Evolutionary conservation across 306 rosid genomes (phyloP), one percentile per base, ranked within the genome.

Genomic region (Abrus precatorius): DNA sequence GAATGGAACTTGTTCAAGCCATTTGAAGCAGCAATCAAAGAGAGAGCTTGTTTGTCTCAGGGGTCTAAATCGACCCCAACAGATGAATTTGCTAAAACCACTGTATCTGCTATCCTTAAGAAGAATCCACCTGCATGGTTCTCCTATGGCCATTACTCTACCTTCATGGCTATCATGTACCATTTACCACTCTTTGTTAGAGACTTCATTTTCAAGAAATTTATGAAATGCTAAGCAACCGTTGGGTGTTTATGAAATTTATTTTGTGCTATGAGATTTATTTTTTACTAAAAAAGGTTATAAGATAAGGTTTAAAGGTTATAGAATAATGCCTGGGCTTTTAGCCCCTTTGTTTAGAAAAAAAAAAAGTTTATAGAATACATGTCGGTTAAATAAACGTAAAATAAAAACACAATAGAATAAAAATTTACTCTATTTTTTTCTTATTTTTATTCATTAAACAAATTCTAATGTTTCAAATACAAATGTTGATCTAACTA

Each of bases 61-160:
- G 84, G 86, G 65, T 4, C 84, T 1, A 89, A 64, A 8, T 80
- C 92, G 2, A 91, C 98, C 28, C 90, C 97, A 5, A 2, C 93
- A 0, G 97, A 91, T 34, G 97, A 87, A 87, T 94, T 92, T 69
- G 94, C 98, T 1, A 82, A 84, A 83, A 88, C 56, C 40, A 88
- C 92, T 1, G 98, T 87, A 34, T 87, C 89, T 45, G 87, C 80
- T 4, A 40, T 92, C 30, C 89, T 94, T 69, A 87, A 81, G 85
- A 87, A 88, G 80, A 88, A 87, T 41, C 97, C 98, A 0, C 88
- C 92, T 1, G 92, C 94, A 68, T 94, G 98, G 98, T 89, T 94
- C 90, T 83, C 92, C 33, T 80, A 53, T 55, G 98, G 97, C 34
- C 79, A 36, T 13, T 78, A 55, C 82, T 85, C 97, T 9, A 78